Conservation (phyloP, 2,329 filamentous ascomycete species). For the Exophiala dermatitidis region DNA sequence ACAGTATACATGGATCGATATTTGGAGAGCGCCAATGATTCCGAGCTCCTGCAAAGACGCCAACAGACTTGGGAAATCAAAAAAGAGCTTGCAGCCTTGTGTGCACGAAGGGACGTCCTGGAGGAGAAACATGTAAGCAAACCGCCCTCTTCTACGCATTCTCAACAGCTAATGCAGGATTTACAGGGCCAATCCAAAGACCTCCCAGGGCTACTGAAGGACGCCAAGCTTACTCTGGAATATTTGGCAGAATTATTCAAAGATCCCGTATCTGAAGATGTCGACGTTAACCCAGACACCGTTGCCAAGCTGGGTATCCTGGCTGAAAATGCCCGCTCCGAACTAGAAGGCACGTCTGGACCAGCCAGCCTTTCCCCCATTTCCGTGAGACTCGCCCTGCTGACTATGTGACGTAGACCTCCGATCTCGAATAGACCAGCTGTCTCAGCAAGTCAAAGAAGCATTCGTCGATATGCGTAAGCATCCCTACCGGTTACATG, state of each 20-base stretch:
- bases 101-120: constrained; percentile 41
- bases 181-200: constrained; percentile 20
- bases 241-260: constrained; percentile 12
- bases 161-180: not conserved
- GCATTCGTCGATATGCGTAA: constrained; percentile 59
- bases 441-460: constrained; percentile 40
- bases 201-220: constrained; percentile 21
- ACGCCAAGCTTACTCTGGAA: constrained; percentile 22
- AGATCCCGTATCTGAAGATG: constrained; percentile 14
- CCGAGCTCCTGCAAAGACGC: constrained; percentile 56
- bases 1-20: constrained; percentile 83
- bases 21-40: constrained; percentile 59
- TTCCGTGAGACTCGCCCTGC: not conserved
- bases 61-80: constrained; percentile 70
- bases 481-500: constrained; percentile 74
- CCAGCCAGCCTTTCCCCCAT: not conserved
- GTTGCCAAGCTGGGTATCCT: constrained; percentile 17
- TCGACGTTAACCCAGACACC: constrained; percentile 15
- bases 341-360: constrained; percentile 16
- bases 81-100: constrained; percentile 52
- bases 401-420: constrained; percentile 11
- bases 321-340: constrained; percentile 16
- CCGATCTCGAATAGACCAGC: constrained; percentile 7
- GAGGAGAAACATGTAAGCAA: constrained; percentile 23
- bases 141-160: not conserved